Evolutionary conservation across 139 green algal species (phyloP).

Genomic region (Nannochloris sp.): DNA sequence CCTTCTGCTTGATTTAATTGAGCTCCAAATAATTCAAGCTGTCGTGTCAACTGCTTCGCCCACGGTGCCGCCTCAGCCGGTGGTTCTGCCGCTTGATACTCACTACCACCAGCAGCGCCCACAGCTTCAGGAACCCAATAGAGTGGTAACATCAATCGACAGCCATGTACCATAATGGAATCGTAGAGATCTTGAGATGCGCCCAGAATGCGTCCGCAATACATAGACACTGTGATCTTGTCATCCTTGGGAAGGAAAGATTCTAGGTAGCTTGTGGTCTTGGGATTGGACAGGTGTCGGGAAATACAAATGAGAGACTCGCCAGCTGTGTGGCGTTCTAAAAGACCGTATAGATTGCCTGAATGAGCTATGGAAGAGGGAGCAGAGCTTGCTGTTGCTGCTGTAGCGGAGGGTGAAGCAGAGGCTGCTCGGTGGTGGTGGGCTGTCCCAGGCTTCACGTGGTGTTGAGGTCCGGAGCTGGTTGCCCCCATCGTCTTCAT

Average conservation of each 20-base stretch:
- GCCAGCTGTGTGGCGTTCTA: constrained; percentile 25
- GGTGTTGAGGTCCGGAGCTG: too few relatives aligned
- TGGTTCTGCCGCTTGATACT: constrained; percentile 21
- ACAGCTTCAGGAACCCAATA: constrained; percentile 19
- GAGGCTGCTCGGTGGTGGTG: too few relatives aligned
- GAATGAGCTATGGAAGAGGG: background rate
- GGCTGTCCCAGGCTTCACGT: too few relatives aligned
- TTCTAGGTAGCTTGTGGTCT: too few relatives aligned
- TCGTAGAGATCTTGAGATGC: constrained; percentile 28
- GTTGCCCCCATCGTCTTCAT: too few relatives aligned
- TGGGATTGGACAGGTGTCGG: too few relatives aligned
- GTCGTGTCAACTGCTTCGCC: constrained; percentile 29
- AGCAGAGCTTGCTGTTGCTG: too few relatives aligned
- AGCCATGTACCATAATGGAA: constrained; percentile 12
- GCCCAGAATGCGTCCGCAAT: constrained; percentile 15
- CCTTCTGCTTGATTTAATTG: constrained; percentile 9
- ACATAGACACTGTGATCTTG: constrained; percentile 16
- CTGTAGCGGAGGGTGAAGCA: too few relatives aligned
- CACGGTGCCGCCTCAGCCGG: constrained; percentile 16
- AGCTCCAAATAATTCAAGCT: constrained; percentile 25
- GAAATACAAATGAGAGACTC: constrained; percentile 27
- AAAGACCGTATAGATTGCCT: constrained; percentile 40
- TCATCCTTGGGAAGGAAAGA: constrained; percentile 17
- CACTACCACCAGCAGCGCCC: background rate
- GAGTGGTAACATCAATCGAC: constrained; percentile 23